Percentiles rank a stretch among this genome's conserved stretches.
These are phyloP conservation scores for Suhomyces bokatorum DNA, from an alignment of 1,139 yeast species.

Conservation along the genomic window DNA sequence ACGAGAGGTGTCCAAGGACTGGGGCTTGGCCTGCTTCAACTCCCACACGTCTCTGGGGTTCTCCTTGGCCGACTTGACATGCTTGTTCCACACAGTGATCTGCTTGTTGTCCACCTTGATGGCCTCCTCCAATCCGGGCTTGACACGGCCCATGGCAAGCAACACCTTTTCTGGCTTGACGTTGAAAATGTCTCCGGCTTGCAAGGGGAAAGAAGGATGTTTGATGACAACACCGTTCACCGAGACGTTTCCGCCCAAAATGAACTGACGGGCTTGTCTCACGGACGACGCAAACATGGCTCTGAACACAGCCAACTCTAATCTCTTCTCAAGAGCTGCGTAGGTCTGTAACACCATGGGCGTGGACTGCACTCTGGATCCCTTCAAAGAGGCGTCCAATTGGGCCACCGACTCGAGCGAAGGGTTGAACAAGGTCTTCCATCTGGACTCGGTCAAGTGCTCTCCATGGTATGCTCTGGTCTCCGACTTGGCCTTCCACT, in stretches of 20 bases:
- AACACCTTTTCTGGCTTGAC: slow-evolving; percentile 87
- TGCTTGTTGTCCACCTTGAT: slow-evolving; percentile 70
- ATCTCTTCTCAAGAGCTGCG: slow-evolving; percentile 83
- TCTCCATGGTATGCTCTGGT: slow-evolving; percentile 97
- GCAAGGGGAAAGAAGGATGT: slow-evolving; percentile 77
- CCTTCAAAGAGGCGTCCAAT: slow-evolving; percentile 72
- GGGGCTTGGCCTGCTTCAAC: slow-evolving; percentile 48
- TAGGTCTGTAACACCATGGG: slow-evolving; percentile 89
- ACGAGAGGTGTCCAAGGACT: slow-evolving; percentile 34
- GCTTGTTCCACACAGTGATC: slow-evolving; percentile 72
- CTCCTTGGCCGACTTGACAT: slow-evolving; percentile 56
- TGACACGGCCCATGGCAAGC: slow-evolving; percentile 78
- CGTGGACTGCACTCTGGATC: slow-evolving; percentile 53
- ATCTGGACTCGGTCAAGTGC: slow-evolving; percentile 80
- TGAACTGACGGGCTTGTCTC: slow-evolving; percentile 91
- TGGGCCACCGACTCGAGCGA: slow-evolving; percentile 83
- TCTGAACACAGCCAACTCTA: slow-evolving; percentile 88
- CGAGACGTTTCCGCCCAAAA: slow-evolving; percentile 75
- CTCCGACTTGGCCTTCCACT: slow-evolving; percentile 88
- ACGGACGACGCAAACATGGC: slow-evolving; percentile 91
- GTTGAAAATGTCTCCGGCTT: slow-evolving; percentile 83
- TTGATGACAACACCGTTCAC: slow-evolving; percentile 80
- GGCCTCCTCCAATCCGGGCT: slow-evolving; percentile 72
- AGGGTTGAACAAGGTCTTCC: slow-evolving; percentile 71
- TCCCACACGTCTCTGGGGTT: slow-evolving; percentile 64